These are phyloP conservation scores for Lepraria neglecta DNA, from an alignment of 495 filamentous ascomycete species.

Conservation along the genomic window DNA sequence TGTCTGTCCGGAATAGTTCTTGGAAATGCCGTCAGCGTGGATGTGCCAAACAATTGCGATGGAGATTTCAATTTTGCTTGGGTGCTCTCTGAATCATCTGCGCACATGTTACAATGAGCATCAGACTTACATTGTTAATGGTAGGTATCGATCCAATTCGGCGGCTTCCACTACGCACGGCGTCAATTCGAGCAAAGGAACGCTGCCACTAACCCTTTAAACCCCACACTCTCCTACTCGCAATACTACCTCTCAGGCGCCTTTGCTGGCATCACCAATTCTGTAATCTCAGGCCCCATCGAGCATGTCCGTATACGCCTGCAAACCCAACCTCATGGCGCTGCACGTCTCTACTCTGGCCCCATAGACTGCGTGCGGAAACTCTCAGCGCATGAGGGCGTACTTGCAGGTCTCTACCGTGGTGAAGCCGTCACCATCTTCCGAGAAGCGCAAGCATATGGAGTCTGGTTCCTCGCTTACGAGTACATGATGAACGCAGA, in stretches of 20 bases:
- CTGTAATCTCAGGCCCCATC: constrained; percentile 80
- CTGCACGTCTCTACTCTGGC: constrained; percentile 67
- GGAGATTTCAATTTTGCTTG: constrained; percentile 3
- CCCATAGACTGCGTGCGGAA: constrained; percentile 87
- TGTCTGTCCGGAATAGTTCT: constrained; percentile 60
- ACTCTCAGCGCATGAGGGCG: constrained; percentile 59
- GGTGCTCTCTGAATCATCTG: not conserved
- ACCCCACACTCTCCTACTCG: constrained; percentile 56
- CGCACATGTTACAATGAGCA: not conserved
- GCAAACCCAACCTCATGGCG: constrained; percentile 91
- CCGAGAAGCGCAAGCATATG: constrained; percentile 91
- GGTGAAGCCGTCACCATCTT: constrained; percentile 79
- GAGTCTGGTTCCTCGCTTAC: constrained; percentile 88
- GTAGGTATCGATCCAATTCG: constrained; percentile 91
- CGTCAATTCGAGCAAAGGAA: constrained; percentile 75
- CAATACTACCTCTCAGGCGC: constrained; percentile 91
- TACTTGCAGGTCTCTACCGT: constrained; percentile 70
- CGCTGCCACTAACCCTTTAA: constrained; percentile 37
- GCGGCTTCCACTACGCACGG: constrained; percentile 88
- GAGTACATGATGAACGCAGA: constrained; percentile 95
- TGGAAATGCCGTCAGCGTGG: constrained; percentile 36
- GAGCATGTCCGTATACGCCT: constrained; percentile 97
- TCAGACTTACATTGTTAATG: not conserved
- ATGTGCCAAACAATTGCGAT: constrained; percentile 35
- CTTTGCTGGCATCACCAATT: constrained; percentile 88